phyloP scores from a whole-genome alignment of 495 filamentous ascomycete genomes.

The Aspergillus heteromorphus region DNA sequence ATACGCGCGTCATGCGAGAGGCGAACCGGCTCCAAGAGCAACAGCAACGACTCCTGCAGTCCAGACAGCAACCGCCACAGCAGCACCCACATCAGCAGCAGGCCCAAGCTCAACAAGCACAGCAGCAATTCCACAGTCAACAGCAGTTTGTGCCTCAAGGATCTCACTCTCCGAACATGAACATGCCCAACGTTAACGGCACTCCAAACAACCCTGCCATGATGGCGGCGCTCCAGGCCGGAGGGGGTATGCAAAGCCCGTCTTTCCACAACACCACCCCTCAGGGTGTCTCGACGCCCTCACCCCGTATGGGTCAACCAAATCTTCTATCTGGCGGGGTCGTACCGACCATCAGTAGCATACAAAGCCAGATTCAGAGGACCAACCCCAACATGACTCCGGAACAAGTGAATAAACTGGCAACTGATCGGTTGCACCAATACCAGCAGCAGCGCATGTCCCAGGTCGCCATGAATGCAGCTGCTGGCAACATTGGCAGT shows the following conservation, averaged over 20 bases:
- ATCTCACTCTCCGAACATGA: constrained; percentile 38
- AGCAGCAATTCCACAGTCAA: constrained; percentile 38
- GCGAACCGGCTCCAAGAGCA: constrained; percentile 60
- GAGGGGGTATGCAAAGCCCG: constrained; percentile 45
- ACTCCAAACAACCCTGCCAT: constrained; percentile 50
- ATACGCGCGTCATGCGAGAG: constrained; percentile 51
- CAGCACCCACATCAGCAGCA: constrained; percentile 34
- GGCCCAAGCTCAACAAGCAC: constrained; percentile 32
- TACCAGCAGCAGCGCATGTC: constrained; percentile 50
- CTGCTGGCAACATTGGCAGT: constrained; percentile 47
- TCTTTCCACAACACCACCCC: constrained; percentile 41
- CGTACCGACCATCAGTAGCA: constrained; percentile 47
- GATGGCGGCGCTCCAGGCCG: constrained; percentile 47
- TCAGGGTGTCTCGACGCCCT: constrained; percentile 44
- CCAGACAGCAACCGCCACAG: constrained; percentile 53
- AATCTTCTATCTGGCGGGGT: constrained; percentile 50
- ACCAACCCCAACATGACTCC: constrained; percentile 51
- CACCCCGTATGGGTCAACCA: constrained; percentile 48
- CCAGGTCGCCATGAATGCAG: constrained; percentile 62
- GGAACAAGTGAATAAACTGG: constrained; percentile 56
- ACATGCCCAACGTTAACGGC: constrained; percentile 44
- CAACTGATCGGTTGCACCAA: constrained; percentile 53
- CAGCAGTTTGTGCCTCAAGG: constrained; percentile 39
- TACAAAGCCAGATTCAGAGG: constrained; percentile 46
- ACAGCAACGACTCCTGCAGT: constrained; percentile 60